Evolutionary conservation across 2,329 filamentous ascomycete species (phyloP).

Genomic region (Fusarium concolor): DNA sequence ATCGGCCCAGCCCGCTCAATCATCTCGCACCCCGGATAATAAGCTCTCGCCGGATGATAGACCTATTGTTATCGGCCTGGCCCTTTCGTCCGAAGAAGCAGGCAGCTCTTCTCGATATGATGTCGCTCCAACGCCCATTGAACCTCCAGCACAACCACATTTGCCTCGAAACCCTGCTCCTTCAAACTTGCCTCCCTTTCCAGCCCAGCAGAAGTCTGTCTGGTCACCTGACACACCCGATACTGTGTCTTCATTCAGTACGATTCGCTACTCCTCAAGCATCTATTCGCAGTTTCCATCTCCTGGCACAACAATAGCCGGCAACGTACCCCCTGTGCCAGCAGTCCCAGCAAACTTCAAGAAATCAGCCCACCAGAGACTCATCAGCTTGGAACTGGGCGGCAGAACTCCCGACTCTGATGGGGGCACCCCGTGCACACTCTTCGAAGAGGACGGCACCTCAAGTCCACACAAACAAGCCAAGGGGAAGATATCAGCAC

Average conservation of each 20-base stretch:
- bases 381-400: conserved; percentile 53
- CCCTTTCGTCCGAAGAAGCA: conserved; percentile 63
- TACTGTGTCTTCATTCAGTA: conserved; percentile 56
- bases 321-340: conserved; percentile 69
- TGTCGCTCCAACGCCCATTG: conserved; percentile 52
- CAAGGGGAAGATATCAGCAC: conserved; percentile 52
- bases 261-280: conserved; percentile 64
- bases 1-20: conserved; percentile 40
- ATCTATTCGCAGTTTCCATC: conserved; percentile 69
- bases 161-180: conserved; percentile 12
- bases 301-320: conserved; percentile 45
- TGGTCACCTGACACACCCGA: conserved; percentile 74
- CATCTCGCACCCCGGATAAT: conserved; percentile 45
- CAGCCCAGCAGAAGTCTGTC: conserved; percentile 58
- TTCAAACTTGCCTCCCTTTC: conserved; percentile 35
- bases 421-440: conserved; percentile 68
- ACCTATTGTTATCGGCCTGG: conserved; percentile 80
- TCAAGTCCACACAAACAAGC: conserved; percentile 53
- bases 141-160: conserved; percentile 20
- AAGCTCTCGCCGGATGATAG: conserved; percentile 75
- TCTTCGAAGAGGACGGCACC: conserved; percentile 77
- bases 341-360: conserved; percentile 62
- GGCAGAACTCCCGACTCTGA: conserved; percentile 59
- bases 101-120: conserved; percentile 56
- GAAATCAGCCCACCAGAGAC: conserved; percentile 48